A percentile compares a stretch with the other conserved stretches of the same genome.
Conservation (phyloP, 108 stramenopile genomes). For the Skeletonema menzelii region DNA sequence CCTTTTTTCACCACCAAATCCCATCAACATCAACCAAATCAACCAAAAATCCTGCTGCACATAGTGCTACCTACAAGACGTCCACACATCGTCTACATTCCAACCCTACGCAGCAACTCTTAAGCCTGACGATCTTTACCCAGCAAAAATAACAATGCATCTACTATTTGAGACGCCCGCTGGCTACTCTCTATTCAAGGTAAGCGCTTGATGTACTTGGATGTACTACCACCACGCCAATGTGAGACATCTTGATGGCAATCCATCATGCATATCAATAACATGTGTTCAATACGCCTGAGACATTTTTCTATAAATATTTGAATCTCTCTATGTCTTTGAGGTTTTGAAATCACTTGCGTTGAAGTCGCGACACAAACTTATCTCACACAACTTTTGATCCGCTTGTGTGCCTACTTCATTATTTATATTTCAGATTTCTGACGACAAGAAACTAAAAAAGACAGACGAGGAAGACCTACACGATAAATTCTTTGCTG, state of each 20-base stretch:
- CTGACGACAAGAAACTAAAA: constrained; percentile 89
- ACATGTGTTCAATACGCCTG: background rate
- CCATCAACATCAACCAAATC: background rate
- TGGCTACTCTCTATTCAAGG: constrained; percentile 99
- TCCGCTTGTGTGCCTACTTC: background rate
- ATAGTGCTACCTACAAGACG: no score
- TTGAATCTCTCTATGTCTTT: background rate
- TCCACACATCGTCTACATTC: background rate
- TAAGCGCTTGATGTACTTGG: constrained; percentile 37
- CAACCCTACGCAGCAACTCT: background rate
- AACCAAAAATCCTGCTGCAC: background rate
- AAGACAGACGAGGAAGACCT: constrained; percentile 87
- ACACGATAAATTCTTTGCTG: constrained; percentile 86
- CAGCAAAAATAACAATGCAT: constrained; percentile 67
- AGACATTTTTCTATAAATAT: background rate
- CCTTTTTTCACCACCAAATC: background rate
- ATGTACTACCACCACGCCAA: background rate
- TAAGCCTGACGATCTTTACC: background rate
- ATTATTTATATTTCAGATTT: constrained; percentile 9
- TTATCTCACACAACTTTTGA: background rate
- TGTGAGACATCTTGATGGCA: background rate
- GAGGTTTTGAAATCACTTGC: background rate
- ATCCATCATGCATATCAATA: background rate
- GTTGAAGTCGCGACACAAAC: background rate
- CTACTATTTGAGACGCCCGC: constrained; percentile 99